A percentile compares a stretch with the other conserved stretches of the same genome.
These are phyloP conservation scores for Ehretia macrophylla DNA, from an alignment of 257 asterid genomes.

Conservation along the genomic window DNA sequence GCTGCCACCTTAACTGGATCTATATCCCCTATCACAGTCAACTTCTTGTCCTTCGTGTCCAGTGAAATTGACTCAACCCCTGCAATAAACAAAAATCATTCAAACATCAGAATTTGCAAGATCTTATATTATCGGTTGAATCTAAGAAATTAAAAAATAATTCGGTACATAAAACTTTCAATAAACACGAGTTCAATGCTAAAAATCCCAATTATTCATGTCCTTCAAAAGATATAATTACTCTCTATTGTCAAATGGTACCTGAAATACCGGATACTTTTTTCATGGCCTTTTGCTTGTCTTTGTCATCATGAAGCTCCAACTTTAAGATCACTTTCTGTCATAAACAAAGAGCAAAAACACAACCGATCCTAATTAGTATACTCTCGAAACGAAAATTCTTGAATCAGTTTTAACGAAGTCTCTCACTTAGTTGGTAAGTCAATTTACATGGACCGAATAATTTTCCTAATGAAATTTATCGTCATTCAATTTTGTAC, in stretches of 20 bases:
- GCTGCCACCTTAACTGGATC: slow-evolving; percentile 57
- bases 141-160: too few relatives aligned
- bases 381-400: too few relatives aligned
- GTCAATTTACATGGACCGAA: too few relatives aligned
- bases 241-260: slow-evolving; percentile 11
- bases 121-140: too few relatives aligned
- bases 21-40: slow-evolving; percentile 56
- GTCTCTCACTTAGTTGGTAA: too few relatives aligned
- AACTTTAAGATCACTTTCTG: slow-evolving; percentile 56
- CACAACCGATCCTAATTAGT: neutral
- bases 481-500: too few relatives aligned
- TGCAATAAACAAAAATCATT: slow-evolving; percentile 9
- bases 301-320: slow-evolving; percentile 50
- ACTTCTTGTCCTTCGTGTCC: slow-evolving; percentile 50
- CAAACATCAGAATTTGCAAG: neutral
- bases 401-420: too few relatives aligned
- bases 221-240: too few relatives aligned
- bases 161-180: too few relatives aligned
- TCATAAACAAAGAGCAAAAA: neutral
- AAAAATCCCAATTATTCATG: neutral
- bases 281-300: slow-evolving; percentile 51
- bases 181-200: neutral
- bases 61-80: slow-evolving; percentile 61
- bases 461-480: too few relatives aligned
- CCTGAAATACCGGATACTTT: slow-evolving; percentile 58